Evolutionary conservation across 164 flowering plant genomes (phyloP).

Genomic region (Hamamelis virginiana): DNA sequence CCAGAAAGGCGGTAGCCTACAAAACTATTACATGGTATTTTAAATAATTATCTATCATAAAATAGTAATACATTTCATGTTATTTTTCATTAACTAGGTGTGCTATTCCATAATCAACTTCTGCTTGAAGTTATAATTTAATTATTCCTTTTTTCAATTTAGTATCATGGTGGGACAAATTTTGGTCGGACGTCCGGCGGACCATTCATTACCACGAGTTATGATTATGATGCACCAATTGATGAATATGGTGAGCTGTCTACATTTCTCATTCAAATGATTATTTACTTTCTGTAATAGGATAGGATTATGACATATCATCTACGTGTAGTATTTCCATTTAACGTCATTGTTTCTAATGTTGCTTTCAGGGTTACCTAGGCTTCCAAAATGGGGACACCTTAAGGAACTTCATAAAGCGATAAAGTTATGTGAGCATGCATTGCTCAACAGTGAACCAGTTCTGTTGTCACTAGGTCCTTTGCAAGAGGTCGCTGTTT

Average conservation of each 20-base stretch:
- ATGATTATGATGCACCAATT: constrained; percentile 99
- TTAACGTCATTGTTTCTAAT: not conserved
- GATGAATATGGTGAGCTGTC: constrained; percentile 85
- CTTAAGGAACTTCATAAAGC: constrained; percentile 87
- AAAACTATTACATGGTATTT: constrained; percentile 93
- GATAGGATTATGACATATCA: not conserved
- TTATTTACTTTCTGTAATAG: not conserved
- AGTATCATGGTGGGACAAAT: constrained; percentile 99
- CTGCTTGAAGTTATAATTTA: not conserved
- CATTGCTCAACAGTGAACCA: constrained; percentile 54
- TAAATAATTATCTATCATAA: not conserved
- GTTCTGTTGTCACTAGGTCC: constrained; percentile 65
- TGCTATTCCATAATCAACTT: not conserved
- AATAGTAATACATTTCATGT: not conserved
- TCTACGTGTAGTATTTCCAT: not conserved
- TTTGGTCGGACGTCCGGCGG: constrained; percentile 98
- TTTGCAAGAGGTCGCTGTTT: constrained; percentile 62
- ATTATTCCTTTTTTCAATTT: not conserved
- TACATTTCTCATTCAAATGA: not conserved
- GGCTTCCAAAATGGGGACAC: constrained; percentile 98
- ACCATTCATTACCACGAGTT: constrained; percentile 97
- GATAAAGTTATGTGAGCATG: constrained; percentile 72
- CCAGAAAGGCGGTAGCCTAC: constrained; percentile 91
- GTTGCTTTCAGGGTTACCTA: constrained; percentile 61
- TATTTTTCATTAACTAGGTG: not conserved